These are phyloP conservation scores for Discostella pseudostelligera DNA, from an alignment of 108 stramenopile genomes.

Conservation along the genomic window DNA sequence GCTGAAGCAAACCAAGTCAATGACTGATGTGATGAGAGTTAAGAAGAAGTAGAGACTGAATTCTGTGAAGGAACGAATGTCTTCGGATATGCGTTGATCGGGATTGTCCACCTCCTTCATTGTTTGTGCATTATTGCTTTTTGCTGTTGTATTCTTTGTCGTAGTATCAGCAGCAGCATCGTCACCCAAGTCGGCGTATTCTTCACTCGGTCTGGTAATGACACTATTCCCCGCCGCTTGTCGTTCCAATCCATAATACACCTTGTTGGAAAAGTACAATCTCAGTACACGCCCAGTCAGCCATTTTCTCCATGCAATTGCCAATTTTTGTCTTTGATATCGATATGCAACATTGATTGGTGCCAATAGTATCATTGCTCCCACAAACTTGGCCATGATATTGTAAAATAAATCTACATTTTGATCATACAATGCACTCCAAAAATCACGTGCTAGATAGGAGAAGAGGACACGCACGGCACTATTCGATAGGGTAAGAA, in stretches of 20 bases:
- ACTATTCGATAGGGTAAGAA: slow-evolving; percentile 66
- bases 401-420: slow-evolving; percentile 59
- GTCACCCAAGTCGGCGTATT: neutral
- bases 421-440: slow-evolving; percentile 65
- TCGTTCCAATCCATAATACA: slow-evolving; percentile 59
- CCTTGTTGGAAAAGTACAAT: slow-evolving; percentile 56
- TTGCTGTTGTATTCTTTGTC: neutral
- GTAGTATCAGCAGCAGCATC: neutral
- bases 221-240: neutral
- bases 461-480: slow-evolving; percentile 74
- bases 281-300: slow-evolving; percentile 69
- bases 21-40: slow-evolving; percentile 59
- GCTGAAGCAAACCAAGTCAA: slow-evolving; percentile 68
- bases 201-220: too few relatives aligned
- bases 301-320: slow-evolving; percentile 80
- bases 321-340: slow-evolving; percentile 52
- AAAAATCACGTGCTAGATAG: slow-evolving; percentile 81
- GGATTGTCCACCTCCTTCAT: slow-evolving; percentile 65
- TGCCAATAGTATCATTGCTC: slow-evolving; percentile 53
- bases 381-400: slow-evolving; percentile 52
- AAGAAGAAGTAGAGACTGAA: slow-evolving; percentile 62
- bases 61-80: slow-evolving; percentile 68
- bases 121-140: slow-evolving; percentile 11
- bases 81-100: slow-evolving; percentile 78
- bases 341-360: slow-evolving; percentile 82